Percentiles rank a stretch among this genome's conserved stretches.
These are phyloP conservation scores for Sporisorium graminicola DNA, from an alignment of 1,284 basidiomycete species.

Conservation along the genomic window DNA sequence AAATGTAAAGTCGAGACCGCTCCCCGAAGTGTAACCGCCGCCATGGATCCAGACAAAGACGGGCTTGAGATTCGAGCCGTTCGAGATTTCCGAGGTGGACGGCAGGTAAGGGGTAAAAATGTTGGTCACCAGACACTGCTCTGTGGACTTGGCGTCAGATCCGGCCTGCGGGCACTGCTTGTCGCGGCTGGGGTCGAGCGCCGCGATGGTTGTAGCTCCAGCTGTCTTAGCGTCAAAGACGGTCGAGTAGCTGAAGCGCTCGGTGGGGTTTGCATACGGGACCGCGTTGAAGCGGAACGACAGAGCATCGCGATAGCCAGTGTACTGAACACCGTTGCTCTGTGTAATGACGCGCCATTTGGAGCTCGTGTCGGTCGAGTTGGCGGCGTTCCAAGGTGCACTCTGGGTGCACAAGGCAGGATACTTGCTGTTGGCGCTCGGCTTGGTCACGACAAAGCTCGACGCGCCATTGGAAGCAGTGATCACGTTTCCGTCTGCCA, in stretches of 20 bases:
- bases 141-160: conserved; percentile 23
- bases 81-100: conserved; percentile 51
- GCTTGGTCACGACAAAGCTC: conserved; percentile 2
- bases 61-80: conserved; percentile 71
- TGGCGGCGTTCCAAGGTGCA: conserved; percentile 31
- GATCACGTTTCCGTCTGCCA: conserved; percentile 14
- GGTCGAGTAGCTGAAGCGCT: conserved; percentile 45
- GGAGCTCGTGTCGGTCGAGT: conserved; percentile 30
- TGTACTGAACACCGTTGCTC: conserved; percentile 37
- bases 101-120: conserved; percentile 73
- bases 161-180: conserved; percentile 42
- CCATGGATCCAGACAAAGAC: conserved; percentile 74
- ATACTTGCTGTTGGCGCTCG: conserved; percentile 10
- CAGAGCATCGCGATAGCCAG: conserved; percentile 42
- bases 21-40: conserved; percentile 70
- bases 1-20: conserved; percentile 70
- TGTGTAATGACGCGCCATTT: conserved; percentile 25
- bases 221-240: conserved; percentile 23
- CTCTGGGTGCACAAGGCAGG: conserved; percentile 44
- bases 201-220: conserved; percentile 11
- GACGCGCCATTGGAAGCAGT: conserved; percentile 7
- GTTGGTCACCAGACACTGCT: conserved; percentile 75
- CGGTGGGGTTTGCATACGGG: conserved; percentile 39
- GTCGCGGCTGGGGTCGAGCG: conserved; percentile 15
- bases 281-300: conserved; percentile 47